These are phyloP conservation scores for Plenodomus lindquistii DNA, from an alignment of 2,329 filamentous ascomycete genomes.

Conservation along the genomic window DNA sequence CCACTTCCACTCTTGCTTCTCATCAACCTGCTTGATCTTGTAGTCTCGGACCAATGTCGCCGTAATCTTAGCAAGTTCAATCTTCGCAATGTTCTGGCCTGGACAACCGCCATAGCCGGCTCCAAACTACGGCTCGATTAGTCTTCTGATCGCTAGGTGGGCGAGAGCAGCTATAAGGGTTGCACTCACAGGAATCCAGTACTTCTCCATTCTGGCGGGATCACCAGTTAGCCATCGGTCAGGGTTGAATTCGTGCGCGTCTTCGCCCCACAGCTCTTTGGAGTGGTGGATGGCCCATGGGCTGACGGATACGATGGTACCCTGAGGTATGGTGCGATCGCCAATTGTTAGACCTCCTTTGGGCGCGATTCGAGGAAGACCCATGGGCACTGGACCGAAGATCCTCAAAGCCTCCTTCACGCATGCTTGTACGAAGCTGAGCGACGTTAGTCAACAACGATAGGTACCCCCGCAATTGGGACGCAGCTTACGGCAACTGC, in stretches of 20 bases:
- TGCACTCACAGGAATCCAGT: conserved; percentile 4
- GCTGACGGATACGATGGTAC: background rate
- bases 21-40: conserved; percentile 34
- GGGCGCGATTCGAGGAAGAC: conserved; percentile 36
- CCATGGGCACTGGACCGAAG: conserved; percentile 35
- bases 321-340: background rate
- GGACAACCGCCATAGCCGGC: conserved; percentile 45
- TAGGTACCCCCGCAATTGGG: too few relatives aligned
- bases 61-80: conserved; percentile 44
- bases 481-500: background rate
- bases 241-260: too few relatives aligned
- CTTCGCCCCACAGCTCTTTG: too few relatives aligned
- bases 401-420: conserved; percentile 45
- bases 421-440: conserved; percentile 9
- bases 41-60: conserved; percentile 41
- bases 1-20: conserved; percentile 34
- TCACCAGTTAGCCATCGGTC: too few relatives aligned
- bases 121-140: conserved; percentile 41
- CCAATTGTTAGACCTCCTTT: conserved; percentile 37
- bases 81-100: conserved; percentile 42
- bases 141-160: too few relatives aligned
- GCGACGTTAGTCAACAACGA: background rate
- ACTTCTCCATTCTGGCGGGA: too few relatives aligned
- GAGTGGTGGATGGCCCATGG: too few relatives aligned
- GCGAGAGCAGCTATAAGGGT: too few relatives aligned